phyloP scores from a whole-genome alignment of 2,329 filamentous ascomycete species.

The Aspergillus proliferans region DNA sequence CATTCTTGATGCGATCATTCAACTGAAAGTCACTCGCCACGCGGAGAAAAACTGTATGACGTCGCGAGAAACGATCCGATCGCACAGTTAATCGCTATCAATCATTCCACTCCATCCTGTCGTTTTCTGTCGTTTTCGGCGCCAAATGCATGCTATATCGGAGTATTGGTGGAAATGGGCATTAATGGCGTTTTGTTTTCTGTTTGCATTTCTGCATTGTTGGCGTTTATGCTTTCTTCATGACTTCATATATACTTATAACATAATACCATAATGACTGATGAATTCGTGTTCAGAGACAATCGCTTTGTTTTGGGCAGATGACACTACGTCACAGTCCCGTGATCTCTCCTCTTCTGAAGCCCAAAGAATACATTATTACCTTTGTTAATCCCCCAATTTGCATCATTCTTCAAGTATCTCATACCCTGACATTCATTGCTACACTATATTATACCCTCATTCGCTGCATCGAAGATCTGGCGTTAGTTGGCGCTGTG shows the following conservation, averaged over 20 bases:
- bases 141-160: neutral
- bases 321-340: no score
- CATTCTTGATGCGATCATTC: neutral
- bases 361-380: no score
- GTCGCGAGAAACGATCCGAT: neutral
- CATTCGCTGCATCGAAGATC: neutral
- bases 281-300: neutral
- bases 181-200: neutral
- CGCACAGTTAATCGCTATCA: no score
- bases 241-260: no score
- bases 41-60: neutral
- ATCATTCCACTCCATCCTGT: no score
- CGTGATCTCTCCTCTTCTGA: no score
- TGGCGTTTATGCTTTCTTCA: neutral
- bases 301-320: no score
- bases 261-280: neutral
- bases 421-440: no score
- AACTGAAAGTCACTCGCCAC: neutral
- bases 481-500: neutral
- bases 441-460: neutral
- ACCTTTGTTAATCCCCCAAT: no score
- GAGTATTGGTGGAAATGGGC: neutral
- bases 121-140: no score
- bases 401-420: no score
- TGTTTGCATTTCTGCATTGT: neutral